phyloP scores from a whole-genome alignment of 768 basidiomycete genomes.

The Termitomyces eurrhizus region DNA sequence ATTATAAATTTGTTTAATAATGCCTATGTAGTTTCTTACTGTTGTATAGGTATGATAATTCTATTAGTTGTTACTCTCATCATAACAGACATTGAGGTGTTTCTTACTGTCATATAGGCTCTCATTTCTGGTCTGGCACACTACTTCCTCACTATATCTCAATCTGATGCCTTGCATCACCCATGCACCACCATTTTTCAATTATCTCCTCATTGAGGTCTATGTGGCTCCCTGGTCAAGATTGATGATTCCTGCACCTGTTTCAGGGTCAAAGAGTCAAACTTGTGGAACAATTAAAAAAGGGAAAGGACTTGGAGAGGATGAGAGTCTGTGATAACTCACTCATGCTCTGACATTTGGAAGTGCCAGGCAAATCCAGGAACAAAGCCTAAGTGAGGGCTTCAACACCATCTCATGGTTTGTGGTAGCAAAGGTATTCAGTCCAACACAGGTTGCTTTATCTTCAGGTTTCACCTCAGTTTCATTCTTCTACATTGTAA shows the following conservation, averaged over 20 bases:
- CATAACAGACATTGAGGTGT: too few species aligned
- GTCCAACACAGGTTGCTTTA: conserved; percentile 42
- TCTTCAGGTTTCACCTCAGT: neutral
- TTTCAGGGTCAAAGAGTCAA: conserved; percentile 17
- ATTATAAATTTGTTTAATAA: too few species aligned
- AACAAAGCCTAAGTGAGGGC: conserved; percentile 61
- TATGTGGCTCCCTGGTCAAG: conserved; percentile 42
- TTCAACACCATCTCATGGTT: conserved; percentile 72
- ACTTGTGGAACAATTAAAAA: too few species aligned
- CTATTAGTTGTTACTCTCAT: too few species aligned
- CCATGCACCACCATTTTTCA: conserved; percentile 92
- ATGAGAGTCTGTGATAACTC: conserved; percentile 51
- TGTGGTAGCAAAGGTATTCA: conserved; percentile 94
- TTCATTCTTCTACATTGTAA: too few species aligned
- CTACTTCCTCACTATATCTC: conserved; percentile 77
- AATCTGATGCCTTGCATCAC: conserved; percentile 61
- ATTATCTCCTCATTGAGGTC: conserved; percentile 46
- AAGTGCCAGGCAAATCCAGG: conserved; percentile 46
- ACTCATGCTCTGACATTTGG: conserved; percentile 52
- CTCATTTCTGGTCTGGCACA: too few species aligned
- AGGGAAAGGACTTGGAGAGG: too few species aligned
- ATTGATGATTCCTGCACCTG: conserved; percentile 46
- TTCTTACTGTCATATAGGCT: too few species aligned
- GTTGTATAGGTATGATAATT: too few species aligned
- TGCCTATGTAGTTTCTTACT: too few species aligned